These are phyloP conservation scores for Sonneratia alba DNA, from an alignment of 345 rosid species.

Conservation along the genomic window DNA sequence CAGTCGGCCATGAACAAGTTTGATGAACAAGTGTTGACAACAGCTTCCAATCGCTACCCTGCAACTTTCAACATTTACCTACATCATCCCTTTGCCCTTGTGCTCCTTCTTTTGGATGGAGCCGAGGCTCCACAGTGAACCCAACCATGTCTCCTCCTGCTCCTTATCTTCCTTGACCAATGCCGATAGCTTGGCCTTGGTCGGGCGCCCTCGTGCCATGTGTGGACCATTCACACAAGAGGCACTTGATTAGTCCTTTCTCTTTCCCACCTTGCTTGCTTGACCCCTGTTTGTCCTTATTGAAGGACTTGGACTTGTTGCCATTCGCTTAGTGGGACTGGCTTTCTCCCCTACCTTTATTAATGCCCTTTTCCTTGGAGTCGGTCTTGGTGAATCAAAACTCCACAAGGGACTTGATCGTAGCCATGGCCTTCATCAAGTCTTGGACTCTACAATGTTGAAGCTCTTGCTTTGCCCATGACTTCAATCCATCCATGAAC, in stretches of 20 bases:
- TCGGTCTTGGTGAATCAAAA: background rate
- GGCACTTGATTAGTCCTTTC: background rate
- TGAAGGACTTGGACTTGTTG: background rate
- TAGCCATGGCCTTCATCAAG: background rate
- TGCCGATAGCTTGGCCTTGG: background rate
- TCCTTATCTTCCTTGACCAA: background rate
- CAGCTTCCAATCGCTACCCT: background rate
- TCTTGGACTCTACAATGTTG: background rate
- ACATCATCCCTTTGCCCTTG: background rate
- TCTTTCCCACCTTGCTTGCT: background rate
- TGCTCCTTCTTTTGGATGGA: background rate
- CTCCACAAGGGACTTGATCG: background rate
- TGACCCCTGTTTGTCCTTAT: background rate
- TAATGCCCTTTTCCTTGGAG: background rate
- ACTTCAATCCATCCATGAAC: background rate
- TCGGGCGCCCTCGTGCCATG: background rate
- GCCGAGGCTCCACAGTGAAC: background rate
- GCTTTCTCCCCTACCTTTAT: background rate
- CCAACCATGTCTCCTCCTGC: background rate
- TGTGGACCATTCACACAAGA: background rate
- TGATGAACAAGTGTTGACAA: background rate
- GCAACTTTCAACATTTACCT: accelerated
- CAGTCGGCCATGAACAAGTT: background rate
- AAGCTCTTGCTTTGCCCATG: background rate
- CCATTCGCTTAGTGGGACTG: background rate